phyloP scores from a whole-genome alignment of 208 protist species.

The Trypanosoma rangeli region DNA sequence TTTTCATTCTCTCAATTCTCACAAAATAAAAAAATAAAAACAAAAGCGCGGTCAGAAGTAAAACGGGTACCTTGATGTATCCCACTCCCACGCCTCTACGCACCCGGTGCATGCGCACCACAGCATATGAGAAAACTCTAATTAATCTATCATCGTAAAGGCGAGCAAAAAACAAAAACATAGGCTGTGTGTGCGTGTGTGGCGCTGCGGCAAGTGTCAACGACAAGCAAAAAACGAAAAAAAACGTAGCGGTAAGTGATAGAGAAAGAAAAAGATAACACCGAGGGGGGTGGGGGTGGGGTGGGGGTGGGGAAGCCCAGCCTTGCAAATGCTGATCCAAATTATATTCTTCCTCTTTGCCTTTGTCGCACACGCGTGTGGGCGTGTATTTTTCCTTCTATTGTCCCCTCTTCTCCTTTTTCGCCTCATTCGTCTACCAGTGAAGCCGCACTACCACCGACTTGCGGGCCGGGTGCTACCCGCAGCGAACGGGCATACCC shows the following conservation, averaged over 20 bases:
- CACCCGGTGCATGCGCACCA: neutral
- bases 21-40: neutral
- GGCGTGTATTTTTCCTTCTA: neutral
- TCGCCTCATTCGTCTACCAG: neutral
- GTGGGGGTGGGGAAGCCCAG: neutral
- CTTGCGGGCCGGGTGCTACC: neutral
- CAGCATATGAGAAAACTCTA: neutral
- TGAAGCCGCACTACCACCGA: neutral
- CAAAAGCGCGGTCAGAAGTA: neutral
- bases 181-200: neutral
- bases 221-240: neutral
- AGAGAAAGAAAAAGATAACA: neutral
- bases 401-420: slow-evolving; percentile 6
- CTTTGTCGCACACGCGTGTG: neutral
- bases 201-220: neutral
- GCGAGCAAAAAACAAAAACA: neutral
- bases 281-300: neutral
- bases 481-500: slow-evolving; percentile 12
- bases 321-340: neutral
- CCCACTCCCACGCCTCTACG: neutral
- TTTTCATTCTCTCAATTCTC: neutral
- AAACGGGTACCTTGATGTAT: neutral
- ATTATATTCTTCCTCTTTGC: neutral
- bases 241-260: neutral
- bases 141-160: neutral